These are phyloP conservation scores for Vitis labrusca DNA, from an alignment of 164 flowering plant genomes.

Conservation along the genomic window DNA sequence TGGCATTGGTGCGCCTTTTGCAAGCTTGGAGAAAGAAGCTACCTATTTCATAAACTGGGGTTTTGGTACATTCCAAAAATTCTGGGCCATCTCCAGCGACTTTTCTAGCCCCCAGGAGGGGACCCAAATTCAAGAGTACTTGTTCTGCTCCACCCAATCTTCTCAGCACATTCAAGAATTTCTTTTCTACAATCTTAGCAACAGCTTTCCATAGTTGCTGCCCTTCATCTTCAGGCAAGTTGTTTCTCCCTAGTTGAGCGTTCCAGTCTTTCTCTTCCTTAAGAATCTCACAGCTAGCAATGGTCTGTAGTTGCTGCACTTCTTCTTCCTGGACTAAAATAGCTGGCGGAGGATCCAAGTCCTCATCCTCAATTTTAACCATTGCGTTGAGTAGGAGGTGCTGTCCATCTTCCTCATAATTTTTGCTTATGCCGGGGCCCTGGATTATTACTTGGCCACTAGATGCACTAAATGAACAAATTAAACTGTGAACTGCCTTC, in stretches of 20 bases:
- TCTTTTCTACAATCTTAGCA: constrained; percentile 10
- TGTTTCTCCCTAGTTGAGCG: background rate
- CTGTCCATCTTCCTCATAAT: too few species aligned
- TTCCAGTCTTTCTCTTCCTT: background rate
- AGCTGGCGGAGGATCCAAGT: too few species aligned
- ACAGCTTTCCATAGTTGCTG: background rate
- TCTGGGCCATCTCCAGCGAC: background rate
- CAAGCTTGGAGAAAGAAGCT: constrained; percentile 4
- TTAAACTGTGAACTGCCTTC: too few species aligned
- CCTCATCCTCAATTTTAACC: too few species aligned
- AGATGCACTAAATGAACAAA: too few species aligned
- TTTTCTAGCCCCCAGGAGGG: background rate
- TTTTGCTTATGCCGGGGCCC: too few species aligned
- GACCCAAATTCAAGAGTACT: background rate
- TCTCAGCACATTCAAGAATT: background rate
- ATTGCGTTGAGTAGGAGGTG: too few species aligned
- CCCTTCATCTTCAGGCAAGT: background rate
- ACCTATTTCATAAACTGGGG: background rate
- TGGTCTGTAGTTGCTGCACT: too few species aligned
- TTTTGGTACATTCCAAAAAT: background rate
- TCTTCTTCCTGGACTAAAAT: too few species aligned
- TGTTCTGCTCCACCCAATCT: constrained; percentile 1
- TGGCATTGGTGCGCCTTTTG: constrained; percentile 3
- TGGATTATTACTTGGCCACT: too few species aligned
- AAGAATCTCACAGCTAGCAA: background rate